Conservation (phyloP, 441 rosid species). For the Brassica balearica region DNA sequence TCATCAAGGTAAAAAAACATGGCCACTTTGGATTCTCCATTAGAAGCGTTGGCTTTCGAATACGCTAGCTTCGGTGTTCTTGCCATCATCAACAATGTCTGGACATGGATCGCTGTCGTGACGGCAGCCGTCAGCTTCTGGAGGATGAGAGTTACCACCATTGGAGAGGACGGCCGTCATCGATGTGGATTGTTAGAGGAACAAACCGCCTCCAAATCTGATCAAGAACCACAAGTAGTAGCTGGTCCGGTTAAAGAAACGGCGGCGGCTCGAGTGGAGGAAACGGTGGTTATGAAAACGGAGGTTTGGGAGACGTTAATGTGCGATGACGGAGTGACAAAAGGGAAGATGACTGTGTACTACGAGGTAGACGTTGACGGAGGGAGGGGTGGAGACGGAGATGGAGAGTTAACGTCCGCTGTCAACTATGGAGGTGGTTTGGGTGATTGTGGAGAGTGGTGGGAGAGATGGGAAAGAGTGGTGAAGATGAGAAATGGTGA, state of each 20-base stretch:
- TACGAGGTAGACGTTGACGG: slow-evolving; percentile 42
- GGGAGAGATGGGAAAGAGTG: slow-evolving; percentile 38
- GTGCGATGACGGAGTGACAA: slow-evolving; percentile 43
- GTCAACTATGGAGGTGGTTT: slow-evolving; percentile 21
- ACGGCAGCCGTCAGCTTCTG: slow-evolving; percentile 73
- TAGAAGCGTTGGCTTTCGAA: slow-evolving; percentile 60
- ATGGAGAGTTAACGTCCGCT: slow-evolving; percentile 39
- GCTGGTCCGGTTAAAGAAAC: slow-evolving; percentile 22
- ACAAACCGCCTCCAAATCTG: slow-evolving; percentile 15
- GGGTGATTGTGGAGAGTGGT: slow-evolving; percentile 33
- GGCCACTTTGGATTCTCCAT: slow-evolving; percentile 51
- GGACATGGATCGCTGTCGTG: slow-evolving; percentile 77
- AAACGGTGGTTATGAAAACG: not conserved
- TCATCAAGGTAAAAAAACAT: slow-evolving; percentile 37
- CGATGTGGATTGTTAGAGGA: slow-evolving; percentile 27
- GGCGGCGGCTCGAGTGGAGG: not conserved
- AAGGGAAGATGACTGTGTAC: slow-evolving; percentile 50
- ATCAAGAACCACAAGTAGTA: slow-evolving; percentile 12
- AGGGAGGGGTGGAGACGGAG: slow-evolving; percentile 26
- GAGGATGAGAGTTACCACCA: slow-evolving; percentile 55
- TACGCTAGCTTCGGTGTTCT: slow-evolving; percentile 54
- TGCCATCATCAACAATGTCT: slow-evolving; percentile 54
- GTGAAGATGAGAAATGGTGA: slow-evolving; percentile 57
- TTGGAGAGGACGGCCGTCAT: slow-evolving; percentile 2
- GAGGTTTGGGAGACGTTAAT: slow-evolving; percentile 13